Percentiles rank a stretch among this genome's conserved stretches.
Evolutionary conservation across 768 basidiomycete species (phyloP).

Genomic region (Boletus tylopilopsis): DNA sequence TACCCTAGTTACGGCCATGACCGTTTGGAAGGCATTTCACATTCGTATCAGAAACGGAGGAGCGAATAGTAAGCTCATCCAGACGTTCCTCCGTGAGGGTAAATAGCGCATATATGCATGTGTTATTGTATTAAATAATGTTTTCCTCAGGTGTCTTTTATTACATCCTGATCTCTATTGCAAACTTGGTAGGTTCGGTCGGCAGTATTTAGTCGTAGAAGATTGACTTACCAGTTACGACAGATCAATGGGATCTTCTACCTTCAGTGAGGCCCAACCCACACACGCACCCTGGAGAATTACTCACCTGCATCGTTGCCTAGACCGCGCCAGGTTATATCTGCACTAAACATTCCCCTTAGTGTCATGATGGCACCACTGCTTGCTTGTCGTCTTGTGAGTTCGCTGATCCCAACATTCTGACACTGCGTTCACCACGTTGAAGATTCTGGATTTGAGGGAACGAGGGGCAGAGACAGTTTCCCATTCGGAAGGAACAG

Average conservation of each 20-base stretch:
- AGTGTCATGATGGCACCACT: conserved; percentile 82
- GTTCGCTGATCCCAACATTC: conserved; percentile 12
- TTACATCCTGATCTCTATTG: conserved; percentile 81
- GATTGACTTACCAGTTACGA: conserved; percentile 2
- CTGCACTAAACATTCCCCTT: conserved; percentile 79
- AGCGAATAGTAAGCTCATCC: conserved; percentile 74
- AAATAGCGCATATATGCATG: conserved; percentile 10
- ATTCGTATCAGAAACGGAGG: conserved; percentile 74
- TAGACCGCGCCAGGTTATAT: conserved; percentile 78
- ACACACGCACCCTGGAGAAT: not conserved
- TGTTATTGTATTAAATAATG: not conserved
- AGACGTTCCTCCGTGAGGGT: conserved; percentile 84
- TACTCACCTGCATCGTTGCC: conserved; percentile 10
- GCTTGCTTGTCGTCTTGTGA: conserved; percentile 72
- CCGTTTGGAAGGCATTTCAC: conserved; percentile 71
- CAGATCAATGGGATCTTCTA: conserved; percentile 82
- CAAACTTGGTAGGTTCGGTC: conserved; percentile 53
- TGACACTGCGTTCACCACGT: conserved; percentile 4
- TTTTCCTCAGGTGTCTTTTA: conserved; percentile 62
- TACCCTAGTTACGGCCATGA: conserved; percentile 77
- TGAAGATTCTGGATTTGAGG: conserved; percentile 78
- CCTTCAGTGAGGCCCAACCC: conserved; percentile 56
- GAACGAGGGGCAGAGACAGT: conserved; percentile 80
- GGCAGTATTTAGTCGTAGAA: not conserved
- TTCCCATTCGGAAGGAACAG: conserved; percentile 69